Evolutionary conservation across 2,329 filamentous ascomycete genomes (phyloP).

Genomic region (Penicillium hesseltinei): DNA sequence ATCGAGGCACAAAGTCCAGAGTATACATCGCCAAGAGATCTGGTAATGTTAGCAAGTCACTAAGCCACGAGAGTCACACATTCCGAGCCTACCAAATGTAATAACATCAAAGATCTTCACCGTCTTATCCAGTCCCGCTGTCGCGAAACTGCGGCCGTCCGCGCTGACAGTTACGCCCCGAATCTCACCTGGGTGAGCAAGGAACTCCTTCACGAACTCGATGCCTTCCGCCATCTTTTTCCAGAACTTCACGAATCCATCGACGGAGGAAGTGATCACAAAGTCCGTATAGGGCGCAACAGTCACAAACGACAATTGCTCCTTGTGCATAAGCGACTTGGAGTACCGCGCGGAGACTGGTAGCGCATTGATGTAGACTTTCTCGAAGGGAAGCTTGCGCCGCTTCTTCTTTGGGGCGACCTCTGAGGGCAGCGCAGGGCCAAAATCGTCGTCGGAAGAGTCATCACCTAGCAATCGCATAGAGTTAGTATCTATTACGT

Average conservation of each 20-base stretch:
- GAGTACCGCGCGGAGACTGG: constrained; percentile 80
- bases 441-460: constrained; percentile 82
- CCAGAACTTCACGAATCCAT: constrained; percentile 99
- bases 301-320: constrained; percentile 82
- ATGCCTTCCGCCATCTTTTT: constrained; percentile 89
- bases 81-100: constrained; percentile 62
- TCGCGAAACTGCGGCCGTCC: constrained; percentile 92
- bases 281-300: constrained; percentile 92
- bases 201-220: constrained; percentile 98
- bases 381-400: constrained; percentile 87
- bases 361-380: constrained; percentile 87
- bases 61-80: neutral
- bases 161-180: constrained; percentile 78
- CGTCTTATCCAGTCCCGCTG: constrained; percentile 61
- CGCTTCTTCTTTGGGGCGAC: constrained; percentile 85
- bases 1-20: constrained; percentile 71
- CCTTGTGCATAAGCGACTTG: constrained; percentile 97
- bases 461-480: constrained; percentile 25
- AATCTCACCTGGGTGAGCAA: constrained; percentile 83
- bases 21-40: constrained; percentile 79
- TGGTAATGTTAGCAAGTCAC: constrained; percentile 21
- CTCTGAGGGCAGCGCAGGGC: constrained; percentile 80
- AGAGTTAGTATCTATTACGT: constrained; percentile 11
- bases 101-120: constrained; percentile 63
- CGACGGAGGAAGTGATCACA: constrained; percentile 85